Base-by-base conservation (phyloP, 306 rosid species). In the Casuarina cunninghamiana region DNA sequence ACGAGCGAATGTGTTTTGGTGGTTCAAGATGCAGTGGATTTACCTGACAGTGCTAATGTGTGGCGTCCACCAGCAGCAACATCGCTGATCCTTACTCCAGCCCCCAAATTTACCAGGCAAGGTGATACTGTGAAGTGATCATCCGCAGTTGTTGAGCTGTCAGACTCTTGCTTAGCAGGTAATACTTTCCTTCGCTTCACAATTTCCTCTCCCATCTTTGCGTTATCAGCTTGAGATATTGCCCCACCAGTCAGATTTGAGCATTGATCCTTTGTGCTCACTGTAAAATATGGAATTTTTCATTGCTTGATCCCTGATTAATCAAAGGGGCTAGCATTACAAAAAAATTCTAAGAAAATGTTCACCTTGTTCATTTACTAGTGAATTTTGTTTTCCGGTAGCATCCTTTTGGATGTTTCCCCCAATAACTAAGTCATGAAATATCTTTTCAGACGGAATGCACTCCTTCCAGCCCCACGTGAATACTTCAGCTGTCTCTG, bases 401-500 rank as follows among this genome's bases (percentile, higher is more conserved):
- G 77, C 50, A 78, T 90, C 93, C 77, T 80, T 91, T 71, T 84
- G 89, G 13, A 69, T 78, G 75, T 72, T 83, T 78, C 86, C 93
- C 54, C 78, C 61, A 49, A 79, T 51, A 16, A 78, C 69, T 84
- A 91, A 84, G 83, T 90, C 93, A 72, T 82, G 44, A 71, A 90
- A 76, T 48, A 86, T 60, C 80, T 89, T 91, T 42, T 87, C 93
- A 37, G 97, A 90, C 17, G 98, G 97, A 72, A 91, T 84, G 35
- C 97, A 94, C 88, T 94, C 98, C 78, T 86, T 94, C 98, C 98
- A 94, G 42, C 98, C 98, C 98, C 98, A 94, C 5, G 94, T 86
- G 75, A 86, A 92, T 10, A 88, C 88, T 63, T 89, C 96, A 78
- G 96, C 98, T 44, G 73, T 74, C 44, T 83, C 97, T 91, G 84